Evolutionary conservation across 176 grass and related monocot species (phyloP).

Genomic region (Poa annua): DNA sequence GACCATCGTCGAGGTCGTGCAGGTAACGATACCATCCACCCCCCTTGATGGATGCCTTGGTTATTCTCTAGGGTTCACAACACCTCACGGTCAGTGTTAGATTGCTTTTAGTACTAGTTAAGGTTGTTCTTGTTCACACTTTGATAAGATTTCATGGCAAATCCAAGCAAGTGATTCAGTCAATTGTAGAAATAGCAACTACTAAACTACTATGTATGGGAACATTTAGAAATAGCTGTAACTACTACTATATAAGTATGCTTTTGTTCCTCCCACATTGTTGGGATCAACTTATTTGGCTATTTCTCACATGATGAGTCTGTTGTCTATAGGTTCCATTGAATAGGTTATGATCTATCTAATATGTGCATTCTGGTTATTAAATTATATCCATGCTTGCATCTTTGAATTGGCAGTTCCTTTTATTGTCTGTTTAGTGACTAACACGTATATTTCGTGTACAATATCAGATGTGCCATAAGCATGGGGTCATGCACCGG

Average conservation of each 20-base stretch:
- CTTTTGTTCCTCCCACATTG: conserved; percentile 27
- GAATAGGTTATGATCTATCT: neutral
- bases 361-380: neutral
- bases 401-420: neutral
- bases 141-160: neutral
- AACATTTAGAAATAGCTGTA: neutral
- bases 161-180: neutral
- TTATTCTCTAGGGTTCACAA: neutral
- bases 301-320: conserved; percentile 18
- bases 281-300: neutral
- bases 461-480: conserved; percentile 73
- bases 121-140: neutral
- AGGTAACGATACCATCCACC: conserved; percentile 41
- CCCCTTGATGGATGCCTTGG: neutral
- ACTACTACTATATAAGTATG: neutral
- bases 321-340: neutral
- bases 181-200: conserved; percentile 16
- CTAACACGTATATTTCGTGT: conserved; percentile 35
- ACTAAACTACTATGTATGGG: neutral
- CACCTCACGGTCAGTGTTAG: neutral
- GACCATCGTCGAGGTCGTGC: conserved; percentile 88
- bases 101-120: neutral
- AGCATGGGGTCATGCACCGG: conserved; percentile 90
- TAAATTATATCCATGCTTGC: neutral
- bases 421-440: neutral